Conservation (phyloP, 2,329 filamentous ascomycete genomes). For the Alternaria gaisen region DNA sequence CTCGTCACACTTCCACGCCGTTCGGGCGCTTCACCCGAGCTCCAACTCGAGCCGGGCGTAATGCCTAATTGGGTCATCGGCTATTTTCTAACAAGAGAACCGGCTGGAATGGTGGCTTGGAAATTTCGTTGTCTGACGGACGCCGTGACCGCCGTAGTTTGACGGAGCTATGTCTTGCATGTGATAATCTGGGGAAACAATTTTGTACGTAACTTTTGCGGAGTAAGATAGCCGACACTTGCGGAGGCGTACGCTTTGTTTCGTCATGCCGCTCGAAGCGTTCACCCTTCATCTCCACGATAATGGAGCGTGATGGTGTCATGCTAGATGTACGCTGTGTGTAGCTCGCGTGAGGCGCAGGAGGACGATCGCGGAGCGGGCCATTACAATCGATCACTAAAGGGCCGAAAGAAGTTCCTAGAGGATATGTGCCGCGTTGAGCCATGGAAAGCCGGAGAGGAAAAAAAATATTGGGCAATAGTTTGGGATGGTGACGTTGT, state of each 20-base stretch:
- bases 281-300: not conserved
- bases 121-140: not conserved
- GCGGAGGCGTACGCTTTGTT: not conserved
- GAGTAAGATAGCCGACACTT: not conserved
- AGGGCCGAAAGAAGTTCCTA: constrained; percentile 8
- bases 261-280: not conserved
- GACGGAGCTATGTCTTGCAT: constrained; percentile 10
- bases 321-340: constrained; percentile 1
- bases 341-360: not conserved
- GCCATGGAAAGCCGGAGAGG: not conserved
- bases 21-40: not conserved
- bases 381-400: constrained; percentile 12
- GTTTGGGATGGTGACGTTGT: constrained; percentile 11
- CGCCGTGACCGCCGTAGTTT: not conserved
- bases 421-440: constrained; percentile 1
- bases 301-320: not conserved
- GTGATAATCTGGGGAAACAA: constrained; percentile 15
- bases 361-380: constrained; percentile 13
- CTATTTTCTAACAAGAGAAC: not conserved
- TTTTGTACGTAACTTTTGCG: constrained; percentile 14
- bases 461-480: not conserved
- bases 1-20: constrained; percentile 6
- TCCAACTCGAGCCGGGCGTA: constrained; percentile 8
- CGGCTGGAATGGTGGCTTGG: not conserved
- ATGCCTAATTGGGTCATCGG: constrained; percentile 6